Evolutionary conservation across 495 filamentous ascomycete genomes (phyloP).

Genomic region (Durotheca rogersii): DNA sequence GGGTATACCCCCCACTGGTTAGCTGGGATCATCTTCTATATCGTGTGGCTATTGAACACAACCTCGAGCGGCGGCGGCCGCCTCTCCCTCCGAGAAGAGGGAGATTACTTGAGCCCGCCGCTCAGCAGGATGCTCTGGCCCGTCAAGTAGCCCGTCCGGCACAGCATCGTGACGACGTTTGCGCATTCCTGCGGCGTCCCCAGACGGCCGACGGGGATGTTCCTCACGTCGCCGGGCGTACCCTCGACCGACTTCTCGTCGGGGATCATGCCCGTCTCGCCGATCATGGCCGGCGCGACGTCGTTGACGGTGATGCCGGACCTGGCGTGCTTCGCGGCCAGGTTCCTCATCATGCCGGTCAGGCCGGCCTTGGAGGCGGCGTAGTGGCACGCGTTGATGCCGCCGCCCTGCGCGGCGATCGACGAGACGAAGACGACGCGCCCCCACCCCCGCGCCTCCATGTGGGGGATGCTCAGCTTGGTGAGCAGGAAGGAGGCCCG

Average conservation of each 20-base stretch:
- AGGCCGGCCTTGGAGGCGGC: conserved; percentile 65
- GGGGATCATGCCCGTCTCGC: conserved; percentile 66
- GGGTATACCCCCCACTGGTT: too few species aligned
- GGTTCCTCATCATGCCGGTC: conserved; percentile 65
- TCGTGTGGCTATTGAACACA: too few species aligned
- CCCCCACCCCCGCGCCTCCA: conserved; percentile 64
- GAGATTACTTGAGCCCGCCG: conserved; percentile 53
- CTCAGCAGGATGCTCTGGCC: conserved; percentile 60
- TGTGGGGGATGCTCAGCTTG: conserved; percentile 64
- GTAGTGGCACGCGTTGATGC: conserved; percentile 71
- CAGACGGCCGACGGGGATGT: conserved; percentile 63
- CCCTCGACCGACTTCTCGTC: conserved; percentile 52
- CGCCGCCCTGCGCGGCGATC: conserved; percentile 64
- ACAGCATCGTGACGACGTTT: conserved; percentile 66
- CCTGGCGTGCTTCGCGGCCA: conserved; percentile 61
- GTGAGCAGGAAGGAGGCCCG: conserved; percentile 64
- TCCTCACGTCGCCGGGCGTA: conserved; percentile 50
- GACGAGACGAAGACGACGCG: conserved; percentile 68
- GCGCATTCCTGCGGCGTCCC: conserved; percentile 68
- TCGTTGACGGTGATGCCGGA: conserved; percentile 73
- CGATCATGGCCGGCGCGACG: conserved; percentile 74
- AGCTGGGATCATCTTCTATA: too few species aligned
- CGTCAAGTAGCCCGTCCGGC: conserved; percentile 69
- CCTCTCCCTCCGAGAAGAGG: too few species aligned
- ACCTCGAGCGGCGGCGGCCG: too few species aligned